phyloP scores from a whole-genome alignment of 805 yeast species.

The Suhomyces emberorum region DNA sequence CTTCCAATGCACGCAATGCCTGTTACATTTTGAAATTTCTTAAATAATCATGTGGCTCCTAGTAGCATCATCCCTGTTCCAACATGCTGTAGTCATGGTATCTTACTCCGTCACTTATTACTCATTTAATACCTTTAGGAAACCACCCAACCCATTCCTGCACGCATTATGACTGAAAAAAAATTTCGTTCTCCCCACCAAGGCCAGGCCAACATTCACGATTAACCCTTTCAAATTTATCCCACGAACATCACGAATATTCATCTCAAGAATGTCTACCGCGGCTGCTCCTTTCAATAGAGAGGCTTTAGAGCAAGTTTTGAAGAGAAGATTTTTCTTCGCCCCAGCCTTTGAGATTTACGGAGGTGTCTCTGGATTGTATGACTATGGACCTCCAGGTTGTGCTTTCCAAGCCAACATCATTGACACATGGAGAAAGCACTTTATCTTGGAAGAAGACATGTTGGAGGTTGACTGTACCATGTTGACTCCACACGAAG shows the following conservation, averaged over 20 bases:
- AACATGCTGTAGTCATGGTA: too few species aligned
- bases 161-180: background rate
- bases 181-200: too few species aligned
- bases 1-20: too few species aligned
- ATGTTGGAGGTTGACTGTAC: slow-evolving; percentile 99
- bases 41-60: too few species aligned
- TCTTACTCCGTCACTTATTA: too few species aligned
- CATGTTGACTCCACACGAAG: slow-evolving; percentile 97
- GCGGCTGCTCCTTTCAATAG: slow-evolving; percentile 58
- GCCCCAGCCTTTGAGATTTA: slow-evolving; percentile 97
- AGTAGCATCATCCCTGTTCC: too few species aligned
- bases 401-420: slow-evolving; percentile 97
- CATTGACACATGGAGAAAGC: slow-evolving; percentile 95
- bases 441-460: slow-evolving; percentile 94
- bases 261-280: slow-evolving; percentile 21
- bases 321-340: slow-evolving; percentile 93
- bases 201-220: background rate
- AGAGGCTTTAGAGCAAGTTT: slow-evolving; percentile 83
- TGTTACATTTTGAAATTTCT: too few species aligned
- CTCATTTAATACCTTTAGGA: too few species aligned
- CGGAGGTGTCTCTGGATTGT: slow-evolving; percentile 97
- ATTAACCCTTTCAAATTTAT: background rate
- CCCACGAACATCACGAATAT: background rate
- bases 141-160: background rate
- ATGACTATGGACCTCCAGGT: slow-evolving; percentile 99